Base-by-base conservation (phyloP, 1,284 basidiomycete species). In the Tilletia horrida region DNA sequence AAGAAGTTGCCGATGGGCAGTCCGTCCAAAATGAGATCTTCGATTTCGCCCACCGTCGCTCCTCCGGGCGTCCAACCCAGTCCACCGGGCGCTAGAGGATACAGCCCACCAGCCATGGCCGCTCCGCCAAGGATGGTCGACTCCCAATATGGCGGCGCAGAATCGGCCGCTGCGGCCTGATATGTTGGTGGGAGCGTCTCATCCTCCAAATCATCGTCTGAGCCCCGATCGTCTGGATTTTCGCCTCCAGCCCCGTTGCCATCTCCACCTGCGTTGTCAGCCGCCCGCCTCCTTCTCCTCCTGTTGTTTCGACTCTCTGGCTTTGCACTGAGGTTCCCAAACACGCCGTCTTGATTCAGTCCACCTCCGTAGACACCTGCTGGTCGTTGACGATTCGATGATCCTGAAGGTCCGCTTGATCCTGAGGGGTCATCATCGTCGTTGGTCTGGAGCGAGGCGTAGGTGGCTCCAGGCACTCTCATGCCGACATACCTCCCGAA, bases 81-180 rank as follows among this genome's bases (percentile, higher is more conserved):
- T 29, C 79, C 73, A 62, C 75, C 83, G 61, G 84, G 84, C 1
- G 85, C 85, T 2, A 92, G 88, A 68, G 77, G 74, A 64, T 76
- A 74, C 0, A 74, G 59, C 13, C 69, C 75, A 14, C 72, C 71
- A 18, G 71, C 69, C 29, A 59, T 31, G 2, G 27, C 55, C n/a
- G 55, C 27, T 13, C 52, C 63, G 8, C 76, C 76, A 14, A 95
- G 90, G 16, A 97, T 88, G 0, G 93, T 94, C 1, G 92, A 97
- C 82, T 98, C 95, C 91, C 93, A 97, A 83, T 98, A 98, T 0
- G 93, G 88, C 0, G 95, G 96, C 0, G 92, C 93, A 0, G 92
- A 87, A 80, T 99, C 95, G 9, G 90, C 88, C 68, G 94, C 89
- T 0, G 95, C 95, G 25, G 89, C 86, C 48, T 88, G 87, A 81